Conservation (phyloP, 1,284 basidiomycete genomes). For the Sporisorium iseilematis-ciliati region DNA sequence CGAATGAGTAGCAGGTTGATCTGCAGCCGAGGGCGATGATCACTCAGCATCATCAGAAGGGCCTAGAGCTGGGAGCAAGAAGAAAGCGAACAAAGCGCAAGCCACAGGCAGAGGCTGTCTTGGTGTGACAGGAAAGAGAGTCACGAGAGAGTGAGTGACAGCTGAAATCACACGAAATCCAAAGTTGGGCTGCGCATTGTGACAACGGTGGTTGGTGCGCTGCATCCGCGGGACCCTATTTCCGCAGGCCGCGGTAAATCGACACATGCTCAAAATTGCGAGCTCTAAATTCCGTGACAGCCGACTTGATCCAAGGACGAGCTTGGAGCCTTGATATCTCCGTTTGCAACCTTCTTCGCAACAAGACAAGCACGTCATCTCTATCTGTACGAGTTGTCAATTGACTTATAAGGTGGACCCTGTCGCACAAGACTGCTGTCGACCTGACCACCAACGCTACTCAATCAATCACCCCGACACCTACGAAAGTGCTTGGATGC, state of each 20-base stretch:
- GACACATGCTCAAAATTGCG: background rate
- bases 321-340: background rate
- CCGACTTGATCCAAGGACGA: background rate
- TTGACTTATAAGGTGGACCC: background rate
- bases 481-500: constrained; percentile 13
- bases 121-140: background rate
- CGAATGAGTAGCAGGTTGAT: background rate
- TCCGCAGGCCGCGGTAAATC: constrained; percentile 1
- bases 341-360: background rate
- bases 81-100: background rate
- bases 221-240: constrained; percentile 9
- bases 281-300: constrained; percentile 15
- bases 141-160: background rate
- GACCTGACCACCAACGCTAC: background rate
- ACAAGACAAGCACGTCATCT: too few relatives aligned
- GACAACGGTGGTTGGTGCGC: background rate
- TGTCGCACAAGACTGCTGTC: background rate
- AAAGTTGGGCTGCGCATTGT: background rate
- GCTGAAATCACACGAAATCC: background rate
- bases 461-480: background rate
- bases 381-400: background rate
- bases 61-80: background rate
- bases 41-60: background rate
- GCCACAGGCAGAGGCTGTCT: background rate
- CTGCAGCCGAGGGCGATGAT: background rate